Evolutionary conservation across 768 basidiomycete species (phyloP), one percentile per base, ranked within the genome.

Genomic region (Pleurotus pulmonarius): DNA sequence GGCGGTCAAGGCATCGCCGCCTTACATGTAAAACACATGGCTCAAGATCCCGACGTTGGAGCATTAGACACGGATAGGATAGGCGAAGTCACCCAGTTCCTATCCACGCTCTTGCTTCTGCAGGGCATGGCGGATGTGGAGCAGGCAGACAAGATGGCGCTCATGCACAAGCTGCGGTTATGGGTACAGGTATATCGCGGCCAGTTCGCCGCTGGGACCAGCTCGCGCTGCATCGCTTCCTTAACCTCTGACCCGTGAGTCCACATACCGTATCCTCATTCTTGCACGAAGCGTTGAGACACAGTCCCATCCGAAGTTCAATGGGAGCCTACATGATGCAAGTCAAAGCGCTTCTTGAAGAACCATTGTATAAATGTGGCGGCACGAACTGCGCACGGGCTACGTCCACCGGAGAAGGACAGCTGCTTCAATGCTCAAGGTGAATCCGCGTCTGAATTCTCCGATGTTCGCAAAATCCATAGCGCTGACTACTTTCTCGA

Each of bases 341-440:
- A 12, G 59, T 75, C 37, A 72, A 66, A 56, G 22, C 46, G 0
- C 65, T 65, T 46, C 65, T 77, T 2, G 67, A 72, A 55, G 57
- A 47, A 26, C 55, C 61, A 24, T 55, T 77, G 29, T 61, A 63
- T 38, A 53, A 66, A 25, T 77, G 77, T 26, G 72, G 71, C 15
- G 66, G 63, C 25, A 62, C 55, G 5, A 64, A 59, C n/a, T 76
- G 71, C 58, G 55, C 26, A 34, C 64, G 53, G n/a, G 60, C 60
- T 24, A 45, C 44, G 5, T 61, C 61, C 55, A 45, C 37, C 26
- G 62, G 65, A 62, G 68, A 67, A 12, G 62, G 61, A 3, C 62
- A 65, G 15, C 59, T 78, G 43, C 58, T 73, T 57, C 71, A 73
- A 43, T 79, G 76, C 44, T 64, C 73, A 9, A 70, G 70, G 74